These are phyloP conservation scores for Neofusicoccum cordaticola DNA, from an alignment of 2,329 filamentous ascomycete species.

Conservation along the genomic window DNA sequence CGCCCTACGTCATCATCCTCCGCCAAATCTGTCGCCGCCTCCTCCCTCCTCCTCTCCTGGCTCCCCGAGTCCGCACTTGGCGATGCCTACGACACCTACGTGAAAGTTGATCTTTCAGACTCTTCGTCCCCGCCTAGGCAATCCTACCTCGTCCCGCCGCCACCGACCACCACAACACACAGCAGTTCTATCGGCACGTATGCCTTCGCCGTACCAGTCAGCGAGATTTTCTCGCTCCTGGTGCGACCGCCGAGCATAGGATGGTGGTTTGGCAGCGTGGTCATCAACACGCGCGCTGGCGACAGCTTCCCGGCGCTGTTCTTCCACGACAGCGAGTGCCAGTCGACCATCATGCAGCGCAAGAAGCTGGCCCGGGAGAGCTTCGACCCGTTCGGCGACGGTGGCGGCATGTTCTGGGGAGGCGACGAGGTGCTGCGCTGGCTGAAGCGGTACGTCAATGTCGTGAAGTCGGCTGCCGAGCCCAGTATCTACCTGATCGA, in stretches of 20 bases:
- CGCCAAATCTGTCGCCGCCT: slow-evolving; percentile 47
- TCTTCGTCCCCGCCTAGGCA: slow-evolving; percentile 77
- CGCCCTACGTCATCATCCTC: slow-evolving; percentile 40
- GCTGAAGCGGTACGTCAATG: slow-evolving; percentile 77
- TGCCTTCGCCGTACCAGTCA: slow-evolving; percentile 86
- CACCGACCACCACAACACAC: slow-evolving; percentile 79
- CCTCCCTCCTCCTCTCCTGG: slow-evolving; percentile 87
- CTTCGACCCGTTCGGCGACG: slow-evolving; percentile 86
- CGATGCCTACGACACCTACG: slow-evolving; percentile 79
- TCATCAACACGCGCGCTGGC: slow-evolving; percentile 86
- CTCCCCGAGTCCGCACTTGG: slow-evolving; percentile 85
- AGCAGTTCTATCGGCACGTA: slow-evolving; percentile 72
- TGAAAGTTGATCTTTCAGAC: slow-evolving; percentile 89
- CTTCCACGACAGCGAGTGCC: slow-evolving; percentile 96
- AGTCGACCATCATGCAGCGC: slow-evolving; percentile 91
- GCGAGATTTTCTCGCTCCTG: slow-evolving; percentile 84
- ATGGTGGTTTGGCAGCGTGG: slow-evolving; percentile 97
- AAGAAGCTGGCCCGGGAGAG: slow-evolving; percentile 78
- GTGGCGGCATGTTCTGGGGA: slow-evolving; percentile 92
- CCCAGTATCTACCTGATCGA: slow-evolving; percentile 90
- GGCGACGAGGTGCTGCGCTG: slow-evolving; percentile 92
- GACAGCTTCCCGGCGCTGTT: slow-evolving; percentile 95
- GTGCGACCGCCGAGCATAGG: slow-evolving; percentile 89
- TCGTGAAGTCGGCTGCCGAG: slow-evolving; percentile 83
- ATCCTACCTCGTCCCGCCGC: slow-evolving; percentile 85